These are phyloP conservation scores for Phragmites australis DNA, from an alignment of 176 grass and related monocot species.

Conservation along the genomic window DNA sequence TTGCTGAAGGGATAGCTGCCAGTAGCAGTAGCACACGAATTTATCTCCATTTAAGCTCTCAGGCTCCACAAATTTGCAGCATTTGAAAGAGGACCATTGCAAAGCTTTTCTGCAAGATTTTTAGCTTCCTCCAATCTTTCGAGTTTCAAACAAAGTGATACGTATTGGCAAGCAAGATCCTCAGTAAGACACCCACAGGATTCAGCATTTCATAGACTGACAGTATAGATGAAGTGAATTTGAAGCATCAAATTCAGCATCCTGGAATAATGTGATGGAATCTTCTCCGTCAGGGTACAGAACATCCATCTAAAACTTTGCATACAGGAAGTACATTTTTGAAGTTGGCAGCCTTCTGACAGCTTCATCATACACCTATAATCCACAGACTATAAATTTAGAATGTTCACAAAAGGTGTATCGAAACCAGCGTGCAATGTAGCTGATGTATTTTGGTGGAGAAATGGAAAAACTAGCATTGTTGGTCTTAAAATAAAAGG, in stretches of 20 bases:
- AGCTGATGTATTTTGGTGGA: neutral
- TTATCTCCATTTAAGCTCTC: slow-evolving; percentile 76
- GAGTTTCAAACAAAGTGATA: slow-evolving; percentile 61
- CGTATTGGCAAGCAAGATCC: slow-evolving; percentile 72
- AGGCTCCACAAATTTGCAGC: slow-evolving; percentile 68
- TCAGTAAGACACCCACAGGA: slow-evolving; percentile 59
- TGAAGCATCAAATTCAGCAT: slow-evolving; percentile 50
- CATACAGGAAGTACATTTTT: slow-evolving; percentile 87
- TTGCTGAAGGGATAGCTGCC: slow-evolving; percentile 47
- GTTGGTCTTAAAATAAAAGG: too few species aligned
- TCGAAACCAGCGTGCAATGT: neutral
- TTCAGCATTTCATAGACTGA: slow-evolving; percentile 74
- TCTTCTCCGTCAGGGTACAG: slow-evolving; percentile 49
- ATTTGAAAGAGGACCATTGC: slow-evolving; percentile 57
- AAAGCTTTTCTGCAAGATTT: slow-evolving; percentile 70
- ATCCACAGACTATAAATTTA: slow-evolving; percentile 19
- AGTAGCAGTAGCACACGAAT: slow-evolving; percentile 42
- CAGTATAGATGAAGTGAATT: slow-evolving; percentile 51
- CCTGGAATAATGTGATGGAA: slow-evolving; percentile 42
- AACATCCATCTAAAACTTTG: slow-evolving; percentile 73
- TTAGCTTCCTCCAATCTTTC: slow-evolving; percentile 74
- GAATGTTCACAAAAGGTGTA: neutral
- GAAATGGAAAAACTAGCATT: neutral
- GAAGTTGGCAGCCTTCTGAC: slow-evolving; percentile 62
- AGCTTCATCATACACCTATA: slow-evolving; percentile 88